Percentiles rank a stretch among this genome's conserved stretches.
Evolutionary conservation across 2,329 filamentous ascomycete genomes (phyloP).

Genomic region (Passalora sequoiae): DNA sequence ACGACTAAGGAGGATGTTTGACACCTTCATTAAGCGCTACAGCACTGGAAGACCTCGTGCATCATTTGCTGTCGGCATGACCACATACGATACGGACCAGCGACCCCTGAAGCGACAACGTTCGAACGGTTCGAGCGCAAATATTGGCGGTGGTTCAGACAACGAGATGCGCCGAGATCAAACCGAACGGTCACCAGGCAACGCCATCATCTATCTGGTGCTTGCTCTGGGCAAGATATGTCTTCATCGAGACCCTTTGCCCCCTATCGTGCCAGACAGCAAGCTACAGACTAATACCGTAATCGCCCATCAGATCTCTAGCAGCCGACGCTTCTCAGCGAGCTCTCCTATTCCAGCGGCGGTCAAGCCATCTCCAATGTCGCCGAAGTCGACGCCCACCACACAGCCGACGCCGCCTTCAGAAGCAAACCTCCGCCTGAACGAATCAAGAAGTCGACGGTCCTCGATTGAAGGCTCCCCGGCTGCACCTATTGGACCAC

Average conservation of each 20-base stretch:
- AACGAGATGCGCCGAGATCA: conserved; percentile 12
- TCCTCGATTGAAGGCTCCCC: conserved; percentile 29
- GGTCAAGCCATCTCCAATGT: conserved; percentile 37
- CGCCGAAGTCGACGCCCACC: conserved; percentile 34
- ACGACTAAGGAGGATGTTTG: conserved; percentile 50
- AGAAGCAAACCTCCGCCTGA: conserved; percentile 21
- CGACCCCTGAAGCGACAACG: conserved; percentile 30
- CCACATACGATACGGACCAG: conserved; percentile 22
- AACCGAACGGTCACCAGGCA: conserved; percentile 63
- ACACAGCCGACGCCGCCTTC: conserved; percentile 30
- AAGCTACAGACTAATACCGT: conserved; percentile 32
- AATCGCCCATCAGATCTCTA: conserved; percentile 33
- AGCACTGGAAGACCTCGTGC: conserved; percentile 32
- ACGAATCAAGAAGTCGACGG: conserved; percentile 28
- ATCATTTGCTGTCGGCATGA: conserved; percentile 26
- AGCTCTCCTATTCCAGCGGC: conserved; percentile 29
- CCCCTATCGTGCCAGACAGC: conserved; percentile 53
- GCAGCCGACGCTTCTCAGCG: conserved; percentile 18
- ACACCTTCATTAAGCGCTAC: conserved; percentile 47
- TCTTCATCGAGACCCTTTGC: conserved; percentile 47
- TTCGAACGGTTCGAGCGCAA: conserved; percentile 27
- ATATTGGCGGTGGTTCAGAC: conserved; percentile 12
- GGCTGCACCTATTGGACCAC: conserved; percentile 12
- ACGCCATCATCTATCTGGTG: conserved; percentile 75
- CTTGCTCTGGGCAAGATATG: conserved; percentile 85